Percentiles rank a stretch among this genome's conserved stretches.
Conservation (phyloP, 805 yeast genomes). For the Schwanniomyces vanrijiae region DNA sequence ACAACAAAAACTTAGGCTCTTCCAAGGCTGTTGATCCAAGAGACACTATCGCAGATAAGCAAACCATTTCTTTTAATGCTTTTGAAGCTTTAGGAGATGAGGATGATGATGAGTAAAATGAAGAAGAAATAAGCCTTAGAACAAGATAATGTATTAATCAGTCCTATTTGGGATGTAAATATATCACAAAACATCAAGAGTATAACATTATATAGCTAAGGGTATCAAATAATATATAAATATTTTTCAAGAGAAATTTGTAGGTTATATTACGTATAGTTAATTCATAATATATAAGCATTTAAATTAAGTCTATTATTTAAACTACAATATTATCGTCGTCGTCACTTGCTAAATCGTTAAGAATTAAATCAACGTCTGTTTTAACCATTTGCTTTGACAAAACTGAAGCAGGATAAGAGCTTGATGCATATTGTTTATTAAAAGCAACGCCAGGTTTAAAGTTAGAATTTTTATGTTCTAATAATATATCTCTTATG, state of each 20-base stretch:
- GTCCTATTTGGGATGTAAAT: neutral
- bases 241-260: conserved; percentile 1
- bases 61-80: conserved; percentile 69
- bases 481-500: conserved; percentile 27
- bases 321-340: conserved; percentile 26
- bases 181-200: neutral
- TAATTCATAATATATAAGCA: neutral
- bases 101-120: conserved; percentile 40
- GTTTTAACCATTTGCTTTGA: conserved; percentile 29
- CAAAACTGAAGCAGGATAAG: conserved; percentile 26
- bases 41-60: conserved; percentile 69
- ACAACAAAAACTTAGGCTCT: conserved; percentile 71
- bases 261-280: neutral
- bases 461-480: conserved; percentile 2
- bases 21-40: conserved; percentile 73
- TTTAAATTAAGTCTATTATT: neutral
- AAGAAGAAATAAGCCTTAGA: conserved; percentile 1
- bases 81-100: conserved; percentile 75
- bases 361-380: conserved; percentile 35
- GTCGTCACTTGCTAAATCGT: conserved; percentile 34
- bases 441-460: conserved; percentile 3
- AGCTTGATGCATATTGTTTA: conserved; percentile 4
- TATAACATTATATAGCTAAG: conserved; percentile 2
- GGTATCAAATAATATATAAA: conserved; percentile 3
- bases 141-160: neutral